Conservation (phyloP, 768 basidiomycete species). For the Termitomyces sp. region DNA sequence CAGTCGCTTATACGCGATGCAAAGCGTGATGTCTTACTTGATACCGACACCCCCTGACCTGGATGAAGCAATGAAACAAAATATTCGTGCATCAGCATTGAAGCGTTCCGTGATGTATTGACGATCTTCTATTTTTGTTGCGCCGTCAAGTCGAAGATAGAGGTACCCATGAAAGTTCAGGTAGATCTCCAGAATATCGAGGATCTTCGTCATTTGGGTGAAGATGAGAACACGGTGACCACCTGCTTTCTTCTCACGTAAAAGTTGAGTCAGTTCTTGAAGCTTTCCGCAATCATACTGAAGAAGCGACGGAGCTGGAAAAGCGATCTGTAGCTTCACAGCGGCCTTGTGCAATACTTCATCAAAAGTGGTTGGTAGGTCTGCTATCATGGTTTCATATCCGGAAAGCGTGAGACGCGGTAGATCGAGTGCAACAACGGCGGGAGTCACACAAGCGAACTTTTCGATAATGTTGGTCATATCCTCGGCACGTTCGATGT, state of each 20-base stretch:
- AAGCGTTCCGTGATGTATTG: conserved; percentile 87
- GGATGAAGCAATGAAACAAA: conserved; percentile 87
- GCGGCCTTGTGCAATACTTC: conserved; percentile 62
- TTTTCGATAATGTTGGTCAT: conserved; percentile 52
- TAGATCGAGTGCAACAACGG: conserved; percentile 73
- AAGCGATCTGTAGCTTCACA: conserved; percentile 89
- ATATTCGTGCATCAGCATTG: conserved; percentile 74
- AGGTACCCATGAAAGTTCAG: conserved; percentile 91
- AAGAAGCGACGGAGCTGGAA: conserved; percentile 83
- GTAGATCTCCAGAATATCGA: conserved; percentile 93
- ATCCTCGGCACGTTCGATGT: conserved; percentile 51
- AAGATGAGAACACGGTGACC: conserved; percentile 93
- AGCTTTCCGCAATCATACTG: conserved; percentile 98
- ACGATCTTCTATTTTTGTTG: conserved; percentile 92
- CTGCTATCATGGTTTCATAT: conserved; percentile 19
- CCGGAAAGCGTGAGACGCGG: conserved; percentile 58
- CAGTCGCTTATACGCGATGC: conserved; percentile 2
- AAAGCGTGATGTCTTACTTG: conserved; percentile 54
- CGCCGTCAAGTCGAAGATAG: conserved; percentile 91
- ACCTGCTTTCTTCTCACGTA: conserved; percentile 80
- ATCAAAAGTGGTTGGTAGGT: conserved; percentile 53
- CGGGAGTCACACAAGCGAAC: conserved; percentile 81
- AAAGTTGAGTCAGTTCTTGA: conserved; percentile 73
- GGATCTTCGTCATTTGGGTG: conserved; percentile 93
- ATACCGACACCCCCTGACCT: conserved; percentile 87